Base-by-base conservation (phyloP, 2,329 filamentous ascomycete genomes). In the Penicillium italicum region DNA sequence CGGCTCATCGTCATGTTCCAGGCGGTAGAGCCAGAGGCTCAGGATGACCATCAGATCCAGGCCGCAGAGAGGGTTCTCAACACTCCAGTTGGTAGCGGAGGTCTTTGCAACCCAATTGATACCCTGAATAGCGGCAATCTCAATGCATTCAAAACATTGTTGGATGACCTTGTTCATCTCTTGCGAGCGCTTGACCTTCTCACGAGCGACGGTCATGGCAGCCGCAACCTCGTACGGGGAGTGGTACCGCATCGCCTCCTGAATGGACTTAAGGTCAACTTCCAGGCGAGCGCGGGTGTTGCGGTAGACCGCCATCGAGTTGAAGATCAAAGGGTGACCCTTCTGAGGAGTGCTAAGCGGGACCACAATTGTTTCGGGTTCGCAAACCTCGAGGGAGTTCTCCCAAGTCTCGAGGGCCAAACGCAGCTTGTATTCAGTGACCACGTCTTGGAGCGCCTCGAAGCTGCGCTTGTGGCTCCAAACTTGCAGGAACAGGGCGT, bases 81-180 rank as follows among this genome's bases (percentile, higher is more conserved):
- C 90, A 73, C 93, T 97, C 94, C 94, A 99, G 77, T 97, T 97
- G 44, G 94, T 97, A 22, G 94, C 91, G 44, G 92, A 97, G 22
- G 93, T 97, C 65, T 92, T 88, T n/a, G 93, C 93, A 60, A 97
- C 92, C 93, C 94, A 97, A 67, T 93, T 91, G 63, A 97, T 91
- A 62, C 93, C 94, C 74, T 97, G 92, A 60, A 91, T 79, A 43
- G 95, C 93, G 53, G 93, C 93, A 46, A 94, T 96, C 75, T 97
- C 93, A 69, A 99, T 92, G 79, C 92, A 97, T 75, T 95, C 91
- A 76, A 94, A 97, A 78, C 94, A 97, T 75, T 95, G 91, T 70
- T 97, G 88, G 59, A 99, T 96, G 67, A 97, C 92, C 77, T 96
- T 96, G 80, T 97, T 89, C 93, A 97, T 97, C 75, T 97, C 93